Evolutionary conservation across 192 early-diverging fungal species (phyloP), one percentile per base, ranked within the genome.

Genomic region (Backusella macrospora): DNA sequence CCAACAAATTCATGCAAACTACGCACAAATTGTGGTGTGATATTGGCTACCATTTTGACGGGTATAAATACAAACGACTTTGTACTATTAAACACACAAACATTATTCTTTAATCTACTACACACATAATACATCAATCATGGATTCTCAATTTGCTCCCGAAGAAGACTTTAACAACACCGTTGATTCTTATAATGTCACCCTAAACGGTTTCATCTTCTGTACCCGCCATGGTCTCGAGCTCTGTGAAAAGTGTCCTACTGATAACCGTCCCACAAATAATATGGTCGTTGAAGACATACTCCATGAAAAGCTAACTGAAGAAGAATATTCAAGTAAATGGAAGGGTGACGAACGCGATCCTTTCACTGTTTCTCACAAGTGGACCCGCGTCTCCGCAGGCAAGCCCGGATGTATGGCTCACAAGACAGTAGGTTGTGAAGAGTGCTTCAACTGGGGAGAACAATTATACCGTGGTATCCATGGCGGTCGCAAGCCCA

Each of bases 371-470:
- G 68, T 74, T 16, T 9, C 72, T 23, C 72, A 74, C 26, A 65
- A 62, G 44, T 78, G 73, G 72, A 65, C 72, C 18, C 68, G 69
- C 23, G 29, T 77, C 18, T 65, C 38, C 15, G 46, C 48, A 23
- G 77, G 77, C 21, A 78, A 78, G 39, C 77, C 77, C 52, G 77
- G 42, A 1, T 78, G 77, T 21, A 52, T 63, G 10, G 72, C 43
- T 12, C 77, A 78, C 26, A 78, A 73, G 43, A 13, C 65, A 14
- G 63, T 78, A 16, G 77, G 62, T 13, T 78, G 77, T 59, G 45
- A 78, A 18, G 72, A 78, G 26, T 78, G 77, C 62, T 78, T 78
- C 43, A 66, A 78, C 49, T 78, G 77, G 77, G 77, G 73, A 39
- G 55, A 73, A 21, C 18, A 68, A 21, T 16, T 75, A 2, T 75